Evolutionary conservation across 192 early-diverging fungal species (phyloP).

Genomic region (Spinellus fusiger): DNA sequence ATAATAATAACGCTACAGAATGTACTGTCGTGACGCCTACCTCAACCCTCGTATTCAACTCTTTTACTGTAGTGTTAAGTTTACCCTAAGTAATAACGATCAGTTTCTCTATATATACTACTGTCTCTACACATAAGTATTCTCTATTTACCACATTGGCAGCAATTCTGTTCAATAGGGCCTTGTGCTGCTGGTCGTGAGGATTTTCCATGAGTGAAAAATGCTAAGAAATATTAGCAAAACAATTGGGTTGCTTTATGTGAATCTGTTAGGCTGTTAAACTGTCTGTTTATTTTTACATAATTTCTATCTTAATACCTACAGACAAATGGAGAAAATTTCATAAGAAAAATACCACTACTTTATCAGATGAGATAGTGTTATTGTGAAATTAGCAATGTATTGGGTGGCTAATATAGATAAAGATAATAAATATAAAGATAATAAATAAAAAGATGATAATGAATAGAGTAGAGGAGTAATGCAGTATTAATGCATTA

Average conservation of each 20-base stretch:
- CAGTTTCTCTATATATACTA: not conserved
- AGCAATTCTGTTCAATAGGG: constrained; percentile 32
- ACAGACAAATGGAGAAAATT: too few relatives aligned
- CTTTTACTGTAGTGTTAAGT: constrained; percentile 29
- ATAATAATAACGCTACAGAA: too few relatives aligned
- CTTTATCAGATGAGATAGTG: too few relatives aligned
- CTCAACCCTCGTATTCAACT: constrained; percentile 32
- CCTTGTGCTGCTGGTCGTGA: constrained; percentile 37
- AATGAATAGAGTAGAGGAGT: too few relatives aligned
- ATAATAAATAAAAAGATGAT: too few relatives aligned
- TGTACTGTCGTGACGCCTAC: constrained; percentile 2
- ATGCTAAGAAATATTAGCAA: not conserved
- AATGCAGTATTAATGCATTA: too few relatives aligned
- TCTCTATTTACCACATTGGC: constrained; percentile 28
- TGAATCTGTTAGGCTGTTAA: not conserved
- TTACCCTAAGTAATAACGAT: constrained; percentile 21
- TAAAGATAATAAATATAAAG: too few relatives aligned
- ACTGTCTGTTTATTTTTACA: not conserved
- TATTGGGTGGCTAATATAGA: too few relatives aligned
- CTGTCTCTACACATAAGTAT: not conserved
- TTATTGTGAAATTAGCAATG: too few relatives aligned
- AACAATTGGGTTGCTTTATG: not conserved
- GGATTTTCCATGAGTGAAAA: constrained; percentile 32
- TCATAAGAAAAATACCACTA: too few relatives aligned
- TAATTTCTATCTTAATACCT: too few relatives aligned